These are phyloP conservation scores for Dictyostelium purpureum DNA, from an alignment of 78 protist species.

Conservation along the genomic window DNA sequence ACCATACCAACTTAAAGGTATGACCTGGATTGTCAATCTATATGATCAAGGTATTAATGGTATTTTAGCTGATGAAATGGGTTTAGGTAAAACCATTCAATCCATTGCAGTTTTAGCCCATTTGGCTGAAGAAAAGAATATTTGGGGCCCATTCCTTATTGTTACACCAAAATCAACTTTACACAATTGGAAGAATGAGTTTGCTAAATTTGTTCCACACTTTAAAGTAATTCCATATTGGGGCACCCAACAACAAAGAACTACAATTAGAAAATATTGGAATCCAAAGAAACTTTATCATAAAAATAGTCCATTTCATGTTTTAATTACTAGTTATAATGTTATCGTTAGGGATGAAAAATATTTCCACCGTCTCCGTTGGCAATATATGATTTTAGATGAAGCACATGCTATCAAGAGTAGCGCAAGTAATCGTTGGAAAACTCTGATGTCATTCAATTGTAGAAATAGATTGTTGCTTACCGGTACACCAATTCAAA, in stretches of 20 bases:
- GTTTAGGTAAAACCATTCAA: slow-evolving; percentile 98
- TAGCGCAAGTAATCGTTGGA: slow-evolving; percentile 84
- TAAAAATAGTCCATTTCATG: slow-evolving; percentile 92
- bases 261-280: slow-evolving; percentile 87
- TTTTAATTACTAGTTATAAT: slow-evolving; percentile 84
- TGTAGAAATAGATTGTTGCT: slow-evolving; percentile 95
- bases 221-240: slow-evolving; percentile 75
- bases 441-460: slow-evolving; percentile 82
- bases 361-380: slow-evolving; percentile 80
- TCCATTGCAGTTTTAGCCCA: slow-evolving; percentile 91
- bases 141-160: slow-evolving; percentile 92
- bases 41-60: slow-evolving; percentile 95
- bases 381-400: slow-evolving; percentile 96
- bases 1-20: slow-evolving; percentile 96
- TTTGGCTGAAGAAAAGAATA: slow-evolving; percentile 75
- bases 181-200: slow-evolving; percentile 94
- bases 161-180: slow-evolving; percentile 96
- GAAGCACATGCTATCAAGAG: slow-evolving; percentile 98
- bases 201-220: slow-evolving; percentile 88
- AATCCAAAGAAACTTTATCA: slow-evolving; percentile 91
- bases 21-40: slow-evolving; percentile 95
- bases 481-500: slow-evolving; percentile 97
- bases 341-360: slow-evolving; percentile 87
- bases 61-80: slow-evolving; percentile 96
- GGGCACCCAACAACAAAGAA: slow-evolving; percentile 66